Percentiles rank a stretch among this genome's conserved stretches.
Evolutionary conservation across 495 filamentous ascomycete species (phyloP).

Genomic region (Monascus purpureus): DNA sequence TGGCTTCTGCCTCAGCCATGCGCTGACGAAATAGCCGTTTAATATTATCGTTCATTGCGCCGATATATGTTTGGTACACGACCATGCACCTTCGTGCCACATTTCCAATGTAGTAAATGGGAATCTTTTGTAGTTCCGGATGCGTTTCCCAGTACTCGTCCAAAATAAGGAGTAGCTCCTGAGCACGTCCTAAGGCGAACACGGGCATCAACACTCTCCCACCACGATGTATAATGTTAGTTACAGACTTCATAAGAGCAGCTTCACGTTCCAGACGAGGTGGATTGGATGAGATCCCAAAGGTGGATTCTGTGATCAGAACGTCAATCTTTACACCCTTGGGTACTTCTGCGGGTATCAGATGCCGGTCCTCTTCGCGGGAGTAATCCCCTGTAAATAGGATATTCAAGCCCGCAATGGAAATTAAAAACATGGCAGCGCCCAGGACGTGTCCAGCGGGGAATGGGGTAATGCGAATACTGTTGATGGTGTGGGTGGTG

Average conservation of each 20-base stretch:
- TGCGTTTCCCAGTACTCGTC: conserved; percentile 95
- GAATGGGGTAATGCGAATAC: conserved; percentile 91
- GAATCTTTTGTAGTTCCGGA: conserved; percentile 68
- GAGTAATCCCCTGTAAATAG: conserved; percentile 97
- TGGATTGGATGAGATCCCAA: conserved; percentile 82
- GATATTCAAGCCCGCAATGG: conserved; percentile 90
- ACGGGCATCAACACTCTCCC: conserved; percentile 91
- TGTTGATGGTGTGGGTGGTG: conserved; percentile 91
- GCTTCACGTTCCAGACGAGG: conserved; percentile 82
- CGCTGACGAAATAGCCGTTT: conserved; percentile 76
- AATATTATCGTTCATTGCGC: conserved; percentile 98
- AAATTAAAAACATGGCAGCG: conserved; percentile 96
- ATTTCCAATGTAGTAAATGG: conserved; percentile 94
- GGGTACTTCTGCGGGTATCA: conserved; percentile 82
- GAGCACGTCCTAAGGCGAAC: conserved; percentile 84
- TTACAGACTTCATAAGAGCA: conserved; percentile 87
- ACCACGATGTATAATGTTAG: conserved; percentile 74
- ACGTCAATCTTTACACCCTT: conserved; percentile 79
- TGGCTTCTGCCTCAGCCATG: conserved; percentile 73
- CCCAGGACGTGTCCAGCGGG: conserved; percentile 94
- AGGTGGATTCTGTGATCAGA: conserved; percentile 93
- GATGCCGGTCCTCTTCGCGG: conserved; percentile 82
- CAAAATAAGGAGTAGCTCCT: conserved; percentile 85
- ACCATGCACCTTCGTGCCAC: conserved; percentile 94
- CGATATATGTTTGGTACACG: conserved; percentile 94